Conservation (phyloP, 495 filamentous ascomycete species). For the Polyplosphaeria fusca region DNA sequence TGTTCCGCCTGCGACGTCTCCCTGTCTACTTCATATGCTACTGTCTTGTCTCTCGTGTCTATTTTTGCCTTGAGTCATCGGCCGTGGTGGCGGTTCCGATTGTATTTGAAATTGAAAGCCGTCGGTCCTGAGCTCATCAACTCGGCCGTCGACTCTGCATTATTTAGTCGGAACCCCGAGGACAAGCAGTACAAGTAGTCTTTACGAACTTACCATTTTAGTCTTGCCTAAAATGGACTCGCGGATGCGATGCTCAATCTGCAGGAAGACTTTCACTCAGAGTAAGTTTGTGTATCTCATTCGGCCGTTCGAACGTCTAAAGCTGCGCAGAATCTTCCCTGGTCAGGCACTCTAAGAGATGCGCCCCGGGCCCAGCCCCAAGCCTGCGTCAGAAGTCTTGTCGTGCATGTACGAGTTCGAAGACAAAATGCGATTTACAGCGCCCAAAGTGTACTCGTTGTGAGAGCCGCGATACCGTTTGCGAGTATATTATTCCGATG, state of each 20-base stretch:
- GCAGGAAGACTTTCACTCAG: constrained; percentile 30
- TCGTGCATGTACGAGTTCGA: constrained; percentile 41
- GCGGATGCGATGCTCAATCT: constrained; percentile 14
- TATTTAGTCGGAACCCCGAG: neutral
- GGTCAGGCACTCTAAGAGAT: constrained; percentile 37
- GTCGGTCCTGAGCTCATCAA: too few relatives aligned
- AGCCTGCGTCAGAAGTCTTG: constrained; percentile 41
- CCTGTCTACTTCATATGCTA: too few relatives aligned
- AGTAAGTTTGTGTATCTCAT: too few relatives aligned
- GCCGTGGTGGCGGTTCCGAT: neutral
- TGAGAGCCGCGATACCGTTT: constrained; percentile 31
- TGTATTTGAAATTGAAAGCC: neutral
- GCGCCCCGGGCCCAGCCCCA: constrained; percentile 22
- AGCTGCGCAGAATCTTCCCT: constrained; percentile 36
- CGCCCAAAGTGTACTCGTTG: constrained; percentile 45
- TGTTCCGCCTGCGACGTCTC: too few relatives aligned
- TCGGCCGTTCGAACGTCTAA: too few relatives aligned
- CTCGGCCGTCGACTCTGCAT: neutral
- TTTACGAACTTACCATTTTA: neutral
- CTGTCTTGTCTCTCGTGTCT: too few relatives aligned
- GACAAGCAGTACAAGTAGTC: neutral
- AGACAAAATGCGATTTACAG: constrained; percentile 42
- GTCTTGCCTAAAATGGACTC: constrained; percentile 9
- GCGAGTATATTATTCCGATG: constrained; percentile 36
- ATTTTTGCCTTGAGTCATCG: too few relatives aligned